Conservation (phyloP, 441 rosid genomes). For the Populus hybrid region DNA sequence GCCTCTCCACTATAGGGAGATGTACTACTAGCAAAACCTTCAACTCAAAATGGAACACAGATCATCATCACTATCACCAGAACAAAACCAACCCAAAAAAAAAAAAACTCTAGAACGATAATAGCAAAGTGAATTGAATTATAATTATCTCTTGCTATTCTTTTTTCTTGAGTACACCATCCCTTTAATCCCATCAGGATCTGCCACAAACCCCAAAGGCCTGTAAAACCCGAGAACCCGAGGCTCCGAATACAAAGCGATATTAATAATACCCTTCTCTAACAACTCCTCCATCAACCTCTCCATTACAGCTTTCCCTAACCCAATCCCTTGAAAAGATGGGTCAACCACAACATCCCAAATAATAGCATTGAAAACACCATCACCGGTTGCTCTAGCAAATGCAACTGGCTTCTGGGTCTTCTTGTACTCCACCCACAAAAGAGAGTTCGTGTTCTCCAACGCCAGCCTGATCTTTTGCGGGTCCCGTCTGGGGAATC, state of each 20-base stretch:
- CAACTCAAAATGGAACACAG: not conserved
- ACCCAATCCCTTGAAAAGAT: slow-evolving; percentile 70
- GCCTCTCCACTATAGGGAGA: not conserved
- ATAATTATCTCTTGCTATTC: slow-evolving; percentile 33
- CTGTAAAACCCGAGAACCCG: slow-evolving; percentile 82
- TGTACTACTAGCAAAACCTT: not conserved
- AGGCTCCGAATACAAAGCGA: slow-evolving; percentile 82
- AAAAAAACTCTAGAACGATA: not conserved
- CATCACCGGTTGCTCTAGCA: slow-evolving; percentile 83
- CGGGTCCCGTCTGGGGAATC: slow-evolving; percentile 82
- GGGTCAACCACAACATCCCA: slow-evolving; percentile 98
- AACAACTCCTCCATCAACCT: slow-evolving; percentile 59
- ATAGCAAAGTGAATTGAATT: not conserved
- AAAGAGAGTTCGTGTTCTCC: slow-evolving; percentile 63
- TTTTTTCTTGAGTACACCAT: slow-evolving; percentile 78
- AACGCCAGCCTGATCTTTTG: slow-evolving; percentile 63
- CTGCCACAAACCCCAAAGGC: slow-evolving; percentile 86
- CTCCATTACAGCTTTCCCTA: slow-evolving; percentile 87
- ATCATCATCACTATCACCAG: not conserved
- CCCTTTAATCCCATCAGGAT: slow-evolving; percentile 88
- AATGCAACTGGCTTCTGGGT: slow-evolving; percentile 74
- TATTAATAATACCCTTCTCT: slow-evolving; percentile 58
- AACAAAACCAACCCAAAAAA: not conserved
- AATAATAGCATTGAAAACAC: slow-evolving; percentile 83
- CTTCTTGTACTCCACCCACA: slow-evolving; percentile 64